These are phyloP conservation scores for Spizellomyces sp. DNA, from an alignment of 192 early-diverging fungal species.

Conservation along the genomic window DNA sequence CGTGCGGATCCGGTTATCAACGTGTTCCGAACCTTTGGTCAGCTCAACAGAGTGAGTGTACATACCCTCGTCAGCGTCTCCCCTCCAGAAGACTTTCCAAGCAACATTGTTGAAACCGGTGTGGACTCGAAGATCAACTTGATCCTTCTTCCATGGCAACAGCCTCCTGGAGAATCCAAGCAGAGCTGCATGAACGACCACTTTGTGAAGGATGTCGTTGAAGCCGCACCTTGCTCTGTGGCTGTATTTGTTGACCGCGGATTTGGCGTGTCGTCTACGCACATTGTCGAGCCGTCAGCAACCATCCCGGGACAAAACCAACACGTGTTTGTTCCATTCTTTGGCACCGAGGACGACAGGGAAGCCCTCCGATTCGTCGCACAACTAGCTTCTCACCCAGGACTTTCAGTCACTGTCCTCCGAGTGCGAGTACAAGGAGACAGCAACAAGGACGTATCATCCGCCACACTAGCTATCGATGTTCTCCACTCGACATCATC, in stretches of 20 bases:
- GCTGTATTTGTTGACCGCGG: conserved; percentile 74
- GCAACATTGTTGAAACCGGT: conserved; percentile 62
- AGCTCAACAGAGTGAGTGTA: conserved; percentile 68
- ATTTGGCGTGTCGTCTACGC: conserved; percentile 47
- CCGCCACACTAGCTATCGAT: not conserved
- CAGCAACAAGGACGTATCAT: not conserved
- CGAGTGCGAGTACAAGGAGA: conserved; percentile 3
- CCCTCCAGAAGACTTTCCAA: conserved; percentile 67
- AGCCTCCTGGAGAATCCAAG: conserved; percentile 8
- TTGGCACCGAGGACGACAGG: conserved; percentile 76
- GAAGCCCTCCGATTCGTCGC: conserved; percentile 60
- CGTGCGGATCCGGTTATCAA: conserved; percentile 75
- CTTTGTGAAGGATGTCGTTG: conserved; percentile 47
- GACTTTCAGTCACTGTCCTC: conserved; percentile 20
- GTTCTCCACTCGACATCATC: not conserved
- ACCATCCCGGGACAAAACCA: conserved; percentile 47
- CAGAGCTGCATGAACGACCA: conserved; percentile 24
- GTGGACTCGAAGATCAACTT: conserved; percentile 58
- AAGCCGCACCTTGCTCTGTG: conserved; percentile 43
- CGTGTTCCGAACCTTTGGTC: conserved; percentile 81
- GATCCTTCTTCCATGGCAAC: conserved; percentile 69
- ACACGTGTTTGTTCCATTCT: conserved; percentile 70
- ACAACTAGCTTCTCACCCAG: conserved; percentile 45
- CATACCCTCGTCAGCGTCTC: conserved; percentile 63
- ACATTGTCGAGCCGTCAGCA: conserved; percentile 2